Evolutionary conservation across 1,284 basidiomycete species (phyloP).

Genomic region (Puccinia horiana): DNA sequence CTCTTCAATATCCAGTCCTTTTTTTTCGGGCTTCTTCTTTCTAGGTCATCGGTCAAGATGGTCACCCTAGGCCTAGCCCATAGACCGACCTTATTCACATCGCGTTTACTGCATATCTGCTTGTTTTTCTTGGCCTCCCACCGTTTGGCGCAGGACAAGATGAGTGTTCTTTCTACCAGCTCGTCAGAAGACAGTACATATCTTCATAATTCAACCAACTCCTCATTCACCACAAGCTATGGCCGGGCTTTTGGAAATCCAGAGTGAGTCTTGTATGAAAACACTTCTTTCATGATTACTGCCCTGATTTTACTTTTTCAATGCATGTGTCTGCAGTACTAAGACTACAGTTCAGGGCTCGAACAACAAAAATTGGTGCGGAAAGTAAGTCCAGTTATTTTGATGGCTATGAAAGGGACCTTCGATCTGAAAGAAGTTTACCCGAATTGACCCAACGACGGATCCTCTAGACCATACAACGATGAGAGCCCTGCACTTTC

Average conservation of each 20-base stretch:
- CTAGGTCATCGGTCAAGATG: background rate
- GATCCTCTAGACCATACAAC: background rate
- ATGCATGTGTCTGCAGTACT: background rate
- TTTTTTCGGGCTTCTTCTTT: background rate
- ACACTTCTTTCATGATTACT: background rate
- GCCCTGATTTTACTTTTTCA: background rate
- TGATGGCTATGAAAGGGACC: background rate
- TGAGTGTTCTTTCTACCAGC: slow-evolving; percentile 1
- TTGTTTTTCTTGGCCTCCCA: background rate
- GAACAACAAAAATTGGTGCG: slow-evolving; percentile 19
- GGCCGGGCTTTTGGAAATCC: background rate
- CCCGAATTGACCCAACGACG: background rate
- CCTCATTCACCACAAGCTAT: background rate
- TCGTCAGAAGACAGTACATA: background rate
- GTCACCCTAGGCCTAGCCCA: background rate
- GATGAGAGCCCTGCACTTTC: background rate
- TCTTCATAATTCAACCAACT: background rate
- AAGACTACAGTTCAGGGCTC: background rate
- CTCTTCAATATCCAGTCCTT: background rate
- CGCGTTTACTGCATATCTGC: background rate
- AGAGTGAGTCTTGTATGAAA: background rate
- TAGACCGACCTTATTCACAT: background rate
- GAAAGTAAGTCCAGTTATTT: slow-evolving; percentile 13
- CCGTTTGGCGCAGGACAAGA: background rate
- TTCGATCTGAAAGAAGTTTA: background rate